Evolutionary conservation across 768 basidiomycete species (phyloP), one percentile per base, ranked within the genome.

Genomic region (Chlorophyllum brunneum): DNA sequence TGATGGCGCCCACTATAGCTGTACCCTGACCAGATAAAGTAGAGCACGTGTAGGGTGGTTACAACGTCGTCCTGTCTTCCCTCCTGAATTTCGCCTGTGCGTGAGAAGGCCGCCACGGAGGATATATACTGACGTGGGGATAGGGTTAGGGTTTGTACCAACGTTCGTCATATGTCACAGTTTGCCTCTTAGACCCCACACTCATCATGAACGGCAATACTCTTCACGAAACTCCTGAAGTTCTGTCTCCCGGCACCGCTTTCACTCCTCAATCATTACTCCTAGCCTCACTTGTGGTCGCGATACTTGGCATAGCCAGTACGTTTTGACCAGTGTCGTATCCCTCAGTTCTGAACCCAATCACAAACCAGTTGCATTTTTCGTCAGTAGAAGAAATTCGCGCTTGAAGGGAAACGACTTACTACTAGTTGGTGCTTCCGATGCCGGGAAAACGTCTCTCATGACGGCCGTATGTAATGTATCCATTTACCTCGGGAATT

Each of bases 381-480:
- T 80, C 30, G 66, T 79, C 18, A 70, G 63, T 39, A 70, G 68
- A 56, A 69, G 71, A 48, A 80, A 69, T 59, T 71, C 78, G 5
- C 70, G 64, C 37, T 66, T 77, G 1, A 71, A 67, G 62, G 82
- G 85, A 22, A 80, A 78, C 63, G 70, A 77, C n/a, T 61, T 93
- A n/a, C 66, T 93, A 3, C 71, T 93, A n/a, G 76, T 88, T 2
- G 91, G 91, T 2, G 73, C 83, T 33, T 76, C 83, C 5, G 88
- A 91, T 66, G 80, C 81, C 1, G 91, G 91, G 41, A 93, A 93
- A 70, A 92, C 91, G 1, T 76, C 88, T 16, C 82, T 92, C 33
- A 63, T 91, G 44, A 82, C 86, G 20, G 74, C 78, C 56, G 91
- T 88, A 55, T 58, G 83, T 75, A 24, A 2, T 54, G 26, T 48